These are phyloP conservation scores for Hygrophorus russula DNA, from an alignment of 768 basidiomycete species.

Conservation along the genomic window DNA sequence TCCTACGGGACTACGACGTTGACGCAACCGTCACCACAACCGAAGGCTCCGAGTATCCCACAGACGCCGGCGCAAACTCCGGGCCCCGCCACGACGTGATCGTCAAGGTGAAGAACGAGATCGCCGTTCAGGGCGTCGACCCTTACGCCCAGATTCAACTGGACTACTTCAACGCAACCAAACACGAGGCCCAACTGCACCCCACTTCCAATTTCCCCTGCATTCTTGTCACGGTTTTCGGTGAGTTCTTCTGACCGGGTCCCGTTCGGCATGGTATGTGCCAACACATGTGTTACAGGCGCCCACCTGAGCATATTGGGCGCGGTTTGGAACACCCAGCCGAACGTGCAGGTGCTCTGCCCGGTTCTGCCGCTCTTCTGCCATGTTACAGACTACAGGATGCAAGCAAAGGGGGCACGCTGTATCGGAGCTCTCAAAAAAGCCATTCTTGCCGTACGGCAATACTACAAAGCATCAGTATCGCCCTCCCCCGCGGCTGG, in stretches of 20 bases:
- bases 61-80: too few relatives aligned
- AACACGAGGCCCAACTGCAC: slow-evolving; percentile 1
- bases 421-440: slow-evolving; percentile 16
- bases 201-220: slow-evolving; percentile 15
- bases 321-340: slow-evolving; percentile 14
- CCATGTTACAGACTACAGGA: slow-evolving; percentile 12
- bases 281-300: slow-evolving; percentile 10
- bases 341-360: slow-evolving; percentile 15
- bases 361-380: slow-evolving; percentile 13
- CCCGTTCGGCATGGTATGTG: slow-evolving; percentile 1
- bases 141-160: too few relatives aligned
- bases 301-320: slow-evolving; percentile 17
- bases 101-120: too few relatives aligned
- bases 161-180: background rate
- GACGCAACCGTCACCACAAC: too few relatives aligned
- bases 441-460: slow-evolving; percentile 12
- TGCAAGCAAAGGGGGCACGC: slow-evolving; percentile 9
- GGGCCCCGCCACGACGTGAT: too few relatives aligned
- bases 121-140: too few relatives aligned
- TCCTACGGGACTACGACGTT: too few relatives aligned
- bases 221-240: slow-evolving; percentile 13
- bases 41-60: too few relatives aligned
- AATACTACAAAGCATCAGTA: slow-evolving; percentile 13
- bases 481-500: slow-evolving; percentile 4
- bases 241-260: slow-evolving; percentile 10